Conservation (phyloP, 225 moss, liverwort and hornwort species). For the Takakia lepidozioides region DNA sequence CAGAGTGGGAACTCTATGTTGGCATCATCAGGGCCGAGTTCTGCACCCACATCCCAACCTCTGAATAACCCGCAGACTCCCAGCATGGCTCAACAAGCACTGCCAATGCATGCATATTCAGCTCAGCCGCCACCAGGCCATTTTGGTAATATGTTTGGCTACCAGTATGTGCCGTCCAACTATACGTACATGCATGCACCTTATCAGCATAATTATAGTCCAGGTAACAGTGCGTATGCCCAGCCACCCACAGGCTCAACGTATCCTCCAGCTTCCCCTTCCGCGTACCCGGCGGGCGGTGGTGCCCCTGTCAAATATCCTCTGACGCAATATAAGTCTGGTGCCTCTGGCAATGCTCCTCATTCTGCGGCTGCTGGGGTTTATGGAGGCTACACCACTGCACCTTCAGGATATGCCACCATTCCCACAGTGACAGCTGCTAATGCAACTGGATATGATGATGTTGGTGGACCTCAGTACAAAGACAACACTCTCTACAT, state of each 20-base stretch:
- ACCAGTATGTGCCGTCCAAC: conserved; percentile 70
- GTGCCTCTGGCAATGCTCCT: conserved; percentile 49
- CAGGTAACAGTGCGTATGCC: conserved; percentile 58
- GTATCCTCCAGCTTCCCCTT: conserved; percentile 51
- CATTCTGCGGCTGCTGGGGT: conserved; percentile 56
- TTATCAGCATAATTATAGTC: conserved; percentile 74
- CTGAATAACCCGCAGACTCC: conserved; percentile 61
- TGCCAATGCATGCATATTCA: conserved; percentile 74
- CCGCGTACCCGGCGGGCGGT: conserved; percentile 38
- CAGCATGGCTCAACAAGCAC: conserved; percentile 61
- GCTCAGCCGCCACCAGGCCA: conserved; percentile 76
- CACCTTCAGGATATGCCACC: conserved; percentile 52
- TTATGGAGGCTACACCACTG: conserved; percentile 58
- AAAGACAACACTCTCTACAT: conserved; percentile 70
- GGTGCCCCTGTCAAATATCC: conserved; percentile 58
- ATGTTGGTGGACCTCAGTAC: conserved; percentile 50
- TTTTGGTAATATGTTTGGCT: conserved; percentile 63
- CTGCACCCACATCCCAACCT: conserved; percentile 26
- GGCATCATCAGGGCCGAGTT: conserved; percentile 38
- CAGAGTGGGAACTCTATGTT: conserved; percentile 51
- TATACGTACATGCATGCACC: conserved; percentile 83
- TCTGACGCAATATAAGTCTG: conserved; percentile 28
- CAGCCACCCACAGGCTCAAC: conserved; percentile 66
- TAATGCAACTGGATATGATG: conserved; percentile 49
- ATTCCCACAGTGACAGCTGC: conserved; percentile 51